Conservation (phyloP, 2,329 filamentous ascomycete species). For the Aspergillus floridensis region DNA sequence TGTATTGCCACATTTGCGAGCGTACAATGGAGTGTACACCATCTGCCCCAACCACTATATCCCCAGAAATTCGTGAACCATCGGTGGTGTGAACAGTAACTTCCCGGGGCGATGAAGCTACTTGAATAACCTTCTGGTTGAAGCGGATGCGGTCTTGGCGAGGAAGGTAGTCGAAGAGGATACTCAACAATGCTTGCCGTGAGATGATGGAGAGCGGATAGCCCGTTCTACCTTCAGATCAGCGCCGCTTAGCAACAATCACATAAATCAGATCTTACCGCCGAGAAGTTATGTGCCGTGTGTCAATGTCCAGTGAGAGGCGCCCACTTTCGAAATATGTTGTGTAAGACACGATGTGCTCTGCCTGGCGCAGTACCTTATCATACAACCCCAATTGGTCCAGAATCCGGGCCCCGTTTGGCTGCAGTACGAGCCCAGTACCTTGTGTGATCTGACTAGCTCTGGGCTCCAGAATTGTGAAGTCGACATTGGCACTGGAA, state of each 20-base stretch:
- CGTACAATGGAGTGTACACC: constrained; percentile 41
- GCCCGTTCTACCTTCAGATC: background rate
- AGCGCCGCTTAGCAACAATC: background rate
- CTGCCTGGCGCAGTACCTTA: background rate
- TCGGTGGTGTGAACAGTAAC: background rate
- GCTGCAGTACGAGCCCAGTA: background rate
- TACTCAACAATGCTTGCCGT: background rate
- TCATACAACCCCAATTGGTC: constrained; percentile 3
- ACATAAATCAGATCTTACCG: background rate
- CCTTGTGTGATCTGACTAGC: background rate
- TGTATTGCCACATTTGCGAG: constrained; percentile 27
- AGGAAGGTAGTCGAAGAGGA: background rate
- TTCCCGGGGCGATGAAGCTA: background rate
- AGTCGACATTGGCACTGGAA: background rate
- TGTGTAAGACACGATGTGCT: background rate
- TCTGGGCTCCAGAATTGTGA: background rate
- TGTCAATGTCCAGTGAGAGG: background rate
- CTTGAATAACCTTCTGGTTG: background rate
- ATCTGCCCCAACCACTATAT: constrained; percentile 43
- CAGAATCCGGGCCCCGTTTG: constrained; percentile 3
- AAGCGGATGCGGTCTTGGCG: background rate
- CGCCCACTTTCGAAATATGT: background rate
- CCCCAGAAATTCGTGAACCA: constrained; percentile 17
- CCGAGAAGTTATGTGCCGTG: background rate
- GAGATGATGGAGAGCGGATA: constrained; percentile 3